Conservation (phyloP, 441 rosid species). For the Erodium trifolium region DNA sequence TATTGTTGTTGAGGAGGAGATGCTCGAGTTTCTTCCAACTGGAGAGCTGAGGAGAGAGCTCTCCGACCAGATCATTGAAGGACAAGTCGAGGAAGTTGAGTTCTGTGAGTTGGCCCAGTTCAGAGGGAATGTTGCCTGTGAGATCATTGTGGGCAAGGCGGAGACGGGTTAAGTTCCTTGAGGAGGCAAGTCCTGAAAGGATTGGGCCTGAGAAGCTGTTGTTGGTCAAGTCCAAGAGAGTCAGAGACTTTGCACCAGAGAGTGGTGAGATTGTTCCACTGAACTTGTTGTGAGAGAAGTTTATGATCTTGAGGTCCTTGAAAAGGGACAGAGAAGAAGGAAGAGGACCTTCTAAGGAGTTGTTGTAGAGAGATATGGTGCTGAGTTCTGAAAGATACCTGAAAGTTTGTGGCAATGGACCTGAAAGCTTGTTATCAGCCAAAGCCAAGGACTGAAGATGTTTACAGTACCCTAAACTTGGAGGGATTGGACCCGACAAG, state of each 20-base stretch:
- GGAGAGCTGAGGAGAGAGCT: conserved; percentile 42
- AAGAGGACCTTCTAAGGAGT: conserved; percentile 66
- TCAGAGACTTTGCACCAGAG: conserved; percentile 48
- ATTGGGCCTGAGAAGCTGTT: conserved; percentile 62
- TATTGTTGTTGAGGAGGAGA: conserved; percentile 56
- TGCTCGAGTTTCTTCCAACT: conserved; percentile 49
- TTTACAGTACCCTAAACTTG: conserved; percentile 72
- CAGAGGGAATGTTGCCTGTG: conserved; percentile 53
- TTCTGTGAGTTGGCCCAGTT: conserved; percentile 47
- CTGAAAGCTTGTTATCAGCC: conserved; percentile 74
- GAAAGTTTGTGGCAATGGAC: conserved; percentile 69
- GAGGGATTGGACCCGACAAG: conserved; percentile 64
- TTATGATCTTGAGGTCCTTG: conserved; percentile 61
- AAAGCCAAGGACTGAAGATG: conserved; percentile 48
- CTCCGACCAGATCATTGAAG: conserved; percentile 53
- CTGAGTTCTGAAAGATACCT: conserved; percentile 50
- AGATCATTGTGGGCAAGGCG: conserved; percentile 69
- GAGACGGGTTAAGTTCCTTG: conserved; percentile 55
- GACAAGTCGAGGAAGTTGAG: conserved; percentile 74
- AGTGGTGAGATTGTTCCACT: conserved; percentile 57
- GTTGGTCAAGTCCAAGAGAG: conserved; percentile 68
- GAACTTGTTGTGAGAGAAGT: conserved; percentile 68
- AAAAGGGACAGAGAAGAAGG: conserved; percentile 56
- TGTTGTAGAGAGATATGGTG: conserved; percentile 65
- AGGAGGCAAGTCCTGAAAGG: conserved; percentile 45